These are phyloP conservation scores for Apiotrichum domesticum DNA, from an alignment of 1,284 basidiomycete species.

Conservation along the genomic window DNA sequence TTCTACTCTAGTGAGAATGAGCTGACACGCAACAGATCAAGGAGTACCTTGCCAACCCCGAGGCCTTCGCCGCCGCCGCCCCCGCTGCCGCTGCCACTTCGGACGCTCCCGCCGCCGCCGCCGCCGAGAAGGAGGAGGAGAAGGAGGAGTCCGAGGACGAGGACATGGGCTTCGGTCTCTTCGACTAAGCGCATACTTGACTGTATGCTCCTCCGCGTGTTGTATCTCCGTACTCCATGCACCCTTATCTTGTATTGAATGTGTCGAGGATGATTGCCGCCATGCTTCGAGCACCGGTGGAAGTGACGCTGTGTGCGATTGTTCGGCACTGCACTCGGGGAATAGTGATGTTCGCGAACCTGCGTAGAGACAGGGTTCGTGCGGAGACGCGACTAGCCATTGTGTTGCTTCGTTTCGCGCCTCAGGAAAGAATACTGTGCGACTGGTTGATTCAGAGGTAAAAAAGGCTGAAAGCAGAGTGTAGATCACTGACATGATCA, in stretches of 20 bases:
- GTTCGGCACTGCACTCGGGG: no score
- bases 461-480: no score
- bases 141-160: constrained; percentile 62
- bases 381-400: no score
- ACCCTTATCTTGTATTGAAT: constrained; percentile 1
- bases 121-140: constrained; percentile 56
- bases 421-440: no score
- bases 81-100: constrained; percentile 56
- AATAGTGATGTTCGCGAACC: no score
- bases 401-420: no score
- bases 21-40: constrained; percentile 60
- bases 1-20: neutral
- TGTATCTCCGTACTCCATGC: constrained; percentile 14
- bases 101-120: constrained; percentile 53
- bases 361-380: no score
- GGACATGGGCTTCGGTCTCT: constrained; percentile 69
- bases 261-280: no score
- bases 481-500: no score
- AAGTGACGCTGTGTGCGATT: no score
- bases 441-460: no score
- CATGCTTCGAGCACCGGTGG: no score
- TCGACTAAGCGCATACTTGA: constrained; percentile 58
- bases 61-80: constrained; percentile 81
- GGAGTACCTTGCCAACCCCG: constrained; percentile 94
- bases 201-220: constrained; percentile 1